Evolutionary conservation across 1,284 basidiomycete species (phyloP).

Genomic region (Coniophora puteana): DNA sequence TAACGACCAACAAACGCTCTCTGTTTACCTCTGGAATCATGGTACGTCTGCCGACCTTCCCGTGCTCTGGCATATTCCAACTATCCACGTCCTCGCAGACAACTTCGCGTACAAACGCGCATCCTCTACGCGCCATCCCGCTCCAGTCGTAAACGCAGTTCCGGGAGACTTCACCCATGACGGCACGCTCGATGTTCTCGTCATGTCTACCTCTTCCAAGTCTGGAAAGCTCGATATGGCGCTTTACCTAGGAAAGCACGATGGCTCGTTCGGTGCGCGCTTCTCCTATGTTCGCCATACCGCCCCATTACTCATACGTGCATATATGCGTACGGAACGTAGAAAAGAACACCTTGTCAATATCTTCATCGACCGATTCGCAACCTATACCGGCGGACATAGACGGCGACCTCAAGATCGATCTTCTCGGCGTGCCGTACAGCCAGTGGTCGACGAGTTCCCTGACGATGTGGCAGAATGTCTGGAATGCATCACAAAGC

Average conservation of each 20-base stretch:
- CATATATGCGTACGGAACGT: slow-evolving; percentile 11
- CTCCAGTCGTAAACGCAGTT: slow-evolving; percentile 71
- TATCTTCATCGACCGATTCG: slow-evolving; percentile 63
- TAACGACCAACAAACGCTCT: slow-evolving; percentile 68
- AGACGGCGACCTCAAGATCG: slow-evolving; percentile 85
- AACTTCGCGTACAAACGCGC: slow-evolving; percentile 58
- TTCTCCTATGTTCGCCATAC: background rate
- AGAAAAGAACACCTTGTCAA: slow-evolving; percentile 42
- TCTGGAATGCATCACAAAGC: slow-evolving; percentile 59
- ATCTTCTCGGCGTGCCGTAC: slow-evolving; percentile 71
- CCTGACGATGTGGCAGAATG: slow-evolving; percentile 74
- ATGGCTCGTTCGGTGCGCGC: slow-evolving; percentile 66
- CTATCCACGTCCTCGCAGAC: slow-evolving; percentile 33
- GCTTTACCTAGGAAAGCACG: slow-evolving; percentile 61
- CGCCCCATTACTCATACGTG: slow-evolving; percentile 26
- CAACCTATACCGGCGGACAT: slow-evolving; percentile 89
- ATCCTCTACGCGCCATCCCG: slow-evolving; percentile 52
- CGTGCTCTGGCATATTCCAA: background rate
- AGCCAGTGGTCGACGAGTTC: slow-evolving; percentile 32
- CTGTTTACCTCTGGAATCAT: slow-evolving; percentile 83
- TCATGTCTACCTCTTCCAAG: slow-evolving; percentile 67
- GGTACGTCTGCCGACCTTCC: slow-evolving; percentile 42
- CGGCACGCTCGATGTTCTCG: slow-evolving; percentile 84
- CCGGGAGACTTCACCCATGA: slow-evolving; percentile 93
- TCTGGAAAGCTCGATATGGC: slow-evolving; percentile 57